phyloP scores from a whole-genome alignment of 768 basidiomycete genomes.

The Trametopsis cervina region DNA sequence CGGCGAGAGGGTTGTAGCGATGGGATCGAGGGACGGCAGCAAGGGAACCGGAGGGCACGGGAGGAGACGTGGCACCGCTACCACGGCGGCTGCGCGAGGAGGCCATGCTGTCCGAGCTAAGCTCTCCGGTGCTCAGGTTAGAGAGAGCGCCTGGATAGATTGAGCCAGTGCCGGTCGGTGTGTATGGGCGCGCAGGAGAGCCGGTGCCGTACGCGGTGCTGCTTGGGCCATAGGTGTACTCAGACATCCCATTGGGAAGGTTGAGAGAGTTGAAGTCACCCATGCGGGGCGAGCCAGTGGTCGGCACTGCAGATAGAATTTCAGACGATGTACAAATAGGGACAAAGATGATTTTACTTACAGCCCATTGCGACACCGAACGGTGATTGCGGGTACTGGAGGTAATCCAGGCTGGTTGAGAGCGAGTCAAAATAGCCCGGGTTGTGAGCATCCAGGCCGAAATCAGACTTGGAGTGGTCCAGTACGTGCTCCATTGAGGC shows the following conservation, averaged over 20 bases:
- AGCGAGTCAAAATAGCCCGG: conserved; percentile 39
- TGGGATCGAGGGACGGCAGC: conserved; percentile 67
- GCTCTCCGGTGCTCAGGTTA: conserved; percentile 61
- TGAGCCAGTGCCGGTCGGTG: conserved; percentile 46
- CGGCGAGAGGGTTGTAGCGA: conserved; percentile 68
- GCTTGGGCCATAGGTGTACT: conserved; percentile 52
- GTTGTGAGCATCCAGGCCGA: conserved; percentile 39
- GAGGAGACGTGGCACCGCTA: conserved; percentile 51
- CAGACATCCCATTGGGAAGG: conserved; percentile 48
- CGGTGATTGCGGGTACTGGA: conserved; percentile 62
- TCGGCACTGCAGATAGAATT: conserved; percentile 36
- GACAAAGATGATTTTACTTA: conserved; percentile 36
- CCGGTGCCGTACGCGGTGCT: conserved; percentile 43
- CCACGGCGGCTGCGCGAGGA: conserved; percentile 63
- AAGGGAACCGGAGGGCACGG: conserved; percentile 38
- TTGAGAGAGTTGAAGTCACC: conserved; percentile 53
- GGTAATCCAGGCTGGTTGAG: conserved; percentile 42
- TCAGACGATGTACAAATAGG: conserved; percentile 6
- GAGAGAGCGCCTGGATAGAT: conserved; percentile 72
- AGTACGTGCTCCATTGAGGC: conserved; percentile 38
- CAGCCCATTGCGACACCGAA: conserved; percentile 59
- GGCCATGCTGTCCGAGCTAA: conserved; percentile 64
- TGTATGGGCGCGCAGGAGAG: conserved; percentile 55
- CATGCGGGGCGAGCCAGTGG: conserved; percentile 49
- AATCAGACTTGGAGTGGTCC: conserved; percentile 44